These are phyloP conservation scores for Syncephalis plumigaleata DNA, from an alignment of 371 early-diverging fungal species.

Conservation along the genomic window DNA sequence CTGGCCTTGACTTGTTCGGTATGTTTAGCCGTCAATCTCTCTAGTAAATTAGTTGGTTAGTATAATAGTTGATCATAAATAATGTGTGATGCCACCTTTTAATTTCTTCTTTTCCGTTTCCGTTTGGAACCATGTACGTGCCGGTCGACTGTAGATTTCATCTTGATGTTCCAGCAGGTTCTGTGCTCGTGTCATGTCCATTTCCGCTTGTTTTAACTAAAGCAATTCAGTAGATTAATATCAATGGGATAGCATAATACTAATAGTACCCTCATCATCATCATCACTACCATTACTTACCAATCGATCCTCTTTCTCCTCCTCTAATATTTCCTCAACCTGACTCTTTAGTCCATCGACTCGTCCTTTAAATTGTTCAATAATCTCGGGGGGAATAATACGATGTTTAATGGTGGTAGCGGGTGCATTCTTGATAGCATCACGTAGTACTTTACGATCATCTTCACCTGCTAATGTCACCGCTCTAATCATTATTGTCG, in stretches of 20 bases:
- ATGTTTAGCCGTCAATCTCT: no score
- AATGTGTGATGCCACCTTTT: slow-evolving; percentile 7
- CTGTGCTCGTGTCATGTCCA: slow-evolving; percentile 69
- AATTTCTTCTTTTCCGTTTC: slow-evolving; percentile 31
- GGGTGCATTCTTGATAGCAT: slow-evolving; percentile 72
- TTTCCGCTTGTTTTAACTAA: slow-evolving; percentile 57
- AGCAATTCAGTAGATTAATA: background rate
- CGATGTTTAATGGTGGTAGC: slow-evolving; percentile 69
- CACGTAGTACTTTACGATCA: slow-evolving; percentile 84
- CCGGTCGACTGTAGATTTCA: slow-evolving; percentile 82
- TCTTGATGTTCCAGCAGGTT: slow-evolving; percentile 69
- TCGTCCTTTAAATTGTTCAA: slow-evolving; percentile 50
- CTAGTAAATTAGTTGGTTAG: no score
- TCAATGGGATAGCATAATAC: no score
- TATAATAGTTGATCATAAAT: no score
- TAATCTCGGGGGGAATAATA: slow-evolving; percentile 54
- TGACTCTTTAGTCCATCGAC: slow-evolving; percentile 41
- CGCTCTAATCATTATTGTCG: slow-evolving; percentile 17
- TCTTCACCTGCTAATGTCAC: slow-evolving; percentile 83
- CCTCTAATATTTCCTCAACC: slow-evolving; percentile 57
- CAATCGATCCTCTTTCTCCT: slow-evolving; percentile 72
- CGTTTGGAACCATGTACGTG: slow-evolving; percentile 87
- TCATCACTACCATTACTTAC: slow-evolving; percentile 2
- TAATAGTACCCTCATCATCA: no score
- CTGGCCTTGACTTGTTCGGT: no score